Conservation (phyloP, 257 asterid species). For the Euphrasia confusa region DNA sequence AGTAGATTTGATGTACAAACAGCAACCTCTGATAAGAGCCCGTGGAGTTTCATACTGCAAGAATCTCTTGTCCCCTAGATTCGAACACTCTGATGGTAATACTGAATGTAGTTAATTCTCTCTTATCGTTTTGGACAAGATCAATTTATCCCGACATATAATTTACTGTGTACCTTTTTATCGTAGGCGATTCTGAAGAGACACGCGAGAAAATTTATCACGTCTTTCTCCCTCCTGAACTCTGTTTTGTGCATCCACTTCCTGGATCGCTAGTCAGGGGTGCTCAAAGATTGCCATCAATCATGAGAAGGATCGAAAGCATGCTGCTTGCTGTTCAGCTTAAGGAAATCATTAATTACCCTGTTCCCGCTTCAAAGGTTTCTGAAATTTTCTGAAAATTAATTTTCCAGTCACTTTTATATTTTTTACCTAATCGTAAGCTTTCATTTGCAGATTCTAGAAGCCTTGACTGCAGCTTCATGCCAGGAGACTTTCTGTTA, state of each 20-base stretch:
- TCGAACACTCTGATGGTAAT: slow-evolving; percentile 86
- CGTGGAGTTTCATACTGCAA: slow-evolving; percentile 99
- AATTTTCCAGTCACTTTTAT: background rate
- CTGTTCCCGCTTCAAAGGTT: slow-evolving; percentile 84
- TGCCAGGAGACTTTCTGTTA: slow-evolving; percentile 98
- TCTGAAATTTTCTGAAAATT: slow-evolving; percentile 10
- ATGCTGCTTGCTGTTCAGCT: slow-evolving; percentile 96
- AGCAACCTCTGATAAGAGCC: slow-evolving; percentile 86
- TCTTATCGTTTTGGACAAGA: slow-evolving; percentile 21
- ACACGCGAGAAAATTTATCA: slow-evolving; percentile 80
- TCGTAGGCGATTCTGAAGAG: slow-evolving; percentile 58
- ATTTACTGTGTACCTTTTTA: slow-evolving; percentile 25
- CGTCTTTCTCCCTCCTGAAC: slow-evolving; percentile 97
- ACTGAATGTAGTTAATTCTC: background rate
- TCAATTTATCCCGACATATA: slow-evolving; percentile 18
- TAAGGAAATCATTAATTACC: slow-evolving; percentile 61
- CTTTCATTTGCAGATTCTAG: slow-evolving; percentile 59
- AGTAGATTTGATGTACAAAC: slow-evolving; percentile 66
- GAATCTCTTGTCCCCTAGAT: slow-evolving; percentile 90
- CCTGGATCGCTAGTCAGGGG: slow-evolving; percentile 91
- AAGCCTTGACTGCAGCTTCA: slow-evolving; percentile 95
- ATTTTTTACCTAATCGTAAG: slow-evolving; percentile 25
- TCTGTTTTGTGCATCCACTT: slow-evolving; percentile 92
- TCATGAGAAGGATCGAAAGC: slow-evolving; percentile 92
- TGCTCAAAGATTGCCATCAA: slow-evolving; percentile 95